These are phyloP conservation scores for Salvia hispanica DNA, from an alignment of 257 asterid genomes.

Conservation along the genomic window DNA sequence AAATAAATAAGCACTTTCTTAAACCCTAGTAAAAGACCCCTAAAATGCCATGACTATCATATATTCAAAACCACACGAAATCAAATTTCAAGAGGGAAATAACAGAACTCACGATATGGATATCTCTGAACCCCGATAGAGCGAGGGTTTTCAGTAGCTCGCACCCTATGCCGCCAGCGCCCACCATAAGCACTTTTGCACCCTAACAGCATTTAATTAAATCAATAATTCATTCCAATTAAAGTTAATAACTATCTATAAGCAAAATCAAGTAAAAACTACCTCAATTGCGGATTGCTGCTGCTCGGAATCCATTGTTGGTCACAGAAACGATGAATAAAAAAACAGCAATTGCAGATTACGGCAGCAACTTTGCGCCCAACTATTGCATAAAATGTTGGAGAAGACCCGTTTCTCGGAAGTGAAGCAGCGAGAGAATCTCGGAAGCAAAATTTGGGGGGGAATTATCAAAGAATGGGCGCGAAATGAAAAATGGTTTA, in stretches of 20 bases:
- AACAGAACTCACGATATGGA: conserved; percentile 74
- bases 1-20: conserved; percentile 20
- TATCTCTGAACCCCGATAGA: conserved; percentile 82
- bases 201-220: conserved; percentile 48
- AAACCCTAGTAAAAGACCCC: conserved; percentile 46
- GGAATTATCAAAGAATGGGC: conserved; percentile 45
- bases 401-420: background rate
- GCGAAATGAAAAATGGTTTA: conserved; percentile 46
- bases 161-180: conserved; percentile 99
- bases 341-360: conserved; percentile 25
- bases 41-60: conserved; percentile 24
- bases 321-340: conserved; percentile 10
- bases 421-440: conserved; percentile 41
- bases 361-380: conserved; percentile 16
- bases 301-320: conserved; percentile 66
- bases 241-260: background rate
- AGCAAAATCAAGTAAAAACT: conserved; percentile 11
- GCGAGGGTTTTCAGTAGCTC: conserved; percentile 96
- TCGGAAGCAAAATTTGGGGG: conserved; percentile 25
- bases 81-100: background rate
- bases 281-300: conserved; percentile 73
- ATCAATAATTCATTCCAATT: conserved; percentile 21
- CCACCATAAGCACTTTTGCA: conserved; percentile 94
- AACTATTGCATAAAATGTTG: conserved; percentile 25
- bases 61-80: conserved; percentile 7